Conservation (phyloP, 2,329 filamentous ascomycete genomes). For the Fusarium sp. region DNA sequence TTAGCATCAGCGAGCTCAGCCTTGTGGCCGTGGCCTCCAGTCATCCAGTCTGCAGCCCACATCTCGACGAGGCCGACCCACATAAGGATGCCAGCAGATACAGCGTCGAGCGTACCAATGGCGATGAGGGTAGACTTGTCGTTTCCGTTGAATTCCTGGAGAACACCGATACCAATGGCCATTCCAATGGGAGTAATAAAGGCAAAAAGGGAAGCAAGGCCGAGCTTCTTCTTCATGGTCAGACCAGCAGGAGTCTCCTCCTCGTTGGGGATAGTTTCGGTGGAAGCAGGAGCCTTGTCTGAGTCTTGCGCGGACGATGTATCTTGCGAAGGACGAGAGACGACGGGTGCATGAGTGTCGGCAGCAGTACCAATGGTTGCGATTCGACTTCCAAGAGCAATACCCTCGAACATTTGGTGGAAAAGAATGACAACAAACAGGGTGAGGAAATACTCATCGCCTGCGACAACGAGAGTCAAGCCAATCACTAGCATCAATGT, state of each 20-base stretch:
- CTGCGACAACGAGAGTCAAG: constrained; percentile 70
- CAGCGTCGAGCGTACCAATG: constrained; percentile 77
- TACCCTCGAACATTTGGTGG: constrained; percentile 82
- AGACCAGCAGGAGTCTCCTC: constrained; percentile 40
- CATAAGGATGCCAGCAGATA: constrained; percentile 80
- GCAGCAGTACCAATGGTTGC: constrained; percentile 62
- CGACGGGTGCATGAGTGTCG: constrained; percentile 30
- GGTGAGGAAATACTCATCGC: constrained; percentile 65
- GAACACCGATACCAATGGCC: constrained; percentile 80
- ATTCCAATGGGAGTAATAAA: constrained; percentile 82
- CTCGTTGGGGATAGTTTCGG: constrained; percentile 33
- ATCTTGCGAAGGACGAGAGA: constrained; percentile 37
- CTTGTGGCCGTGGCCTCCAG: constrained; percentile 53
- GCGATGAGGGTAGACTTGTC: constrained; percentile 74
- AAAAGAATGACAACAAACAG: constrained; percentile 78
- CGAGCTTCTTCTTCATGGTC: constrained; percentile 62
- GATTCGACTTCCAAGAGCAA: constrained; percentile 78
- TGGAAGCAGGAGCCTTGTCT: constrained; percentile 44
- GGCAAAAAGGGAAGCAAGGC: constrained; percentile 73
- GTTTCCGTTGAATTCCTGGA: constrained; percentile 79
- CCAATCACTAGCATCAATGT: constrained; percentile 64
- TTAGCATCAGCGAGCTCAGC: constrained; percentile 65
- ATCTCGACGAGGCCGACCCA: constrained; percentile 86
- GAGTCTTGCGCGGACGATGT: constrained; percentile 32
- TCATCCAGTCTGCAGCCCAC: constrained; percentile 80